Evolutionary conservation across 768 basidiomycete species (phyloP), one percentile per base, ranked within the genome.

Genomic region (Epithele typhae): DNA sequence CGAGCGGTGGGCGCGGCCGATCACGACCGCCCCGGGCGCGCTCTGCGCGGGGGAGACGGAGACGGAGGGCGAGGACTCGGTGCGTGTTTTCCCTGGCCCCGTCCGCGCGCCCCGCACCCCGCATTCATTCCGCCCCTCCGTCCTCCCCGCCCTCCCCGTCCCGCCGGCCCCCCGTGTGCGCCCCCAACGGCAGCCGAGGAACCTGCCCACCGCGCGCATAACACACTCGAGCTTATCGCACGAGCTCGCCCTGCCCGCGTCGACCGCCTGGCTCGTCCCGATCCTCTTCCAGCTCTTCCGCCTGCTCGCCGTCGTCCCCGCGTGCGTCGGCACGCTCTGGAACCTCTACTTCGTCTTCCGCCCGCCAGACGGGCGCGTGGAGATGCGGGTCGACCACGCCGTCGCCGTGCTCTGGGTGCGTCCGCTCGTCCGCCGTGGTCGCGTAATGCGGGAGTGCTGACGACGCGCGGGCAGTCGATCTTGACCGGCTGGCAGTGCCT

Each of bases 401-500:
- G 68, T 89, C 22, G 78, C 84, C 32, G 75, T 78, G 9, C 66
- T 90, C 23, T 91, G 89, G 89, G 87, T 86, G 57, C 17, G 76
- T 57, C 38, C 6, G 22, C 9, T 8, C 7, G 22, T 35, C 25
- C 21, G 42, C 34, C 24, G 21, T n/a, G 8, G 18, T 11, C 25
- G 43, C 12, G 7, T 34, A n/a, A 21, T 39, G n/a, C n/a, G n/a
- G n/a, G n/a, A 30, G 43, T 41, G 30, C 22, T 3, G 7, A 37
- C n/a, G 27, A 32, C n/a, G n/a, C 17, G 35, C 32, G n/a, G n/a
- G 17, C 53, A 92, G 91, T 78, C 89, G 1, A 67, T 90, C 19
- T 71, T 93, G 5, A 95, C 93, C 12, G 94, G 87, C 18, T 84
- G 87, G 61, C 93, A 95, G 64, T 95, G 92, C 53, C 83, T 94